Base-by-base conservation (phyloP, 257 asterid species). In the Ilex asprella region DNA sequence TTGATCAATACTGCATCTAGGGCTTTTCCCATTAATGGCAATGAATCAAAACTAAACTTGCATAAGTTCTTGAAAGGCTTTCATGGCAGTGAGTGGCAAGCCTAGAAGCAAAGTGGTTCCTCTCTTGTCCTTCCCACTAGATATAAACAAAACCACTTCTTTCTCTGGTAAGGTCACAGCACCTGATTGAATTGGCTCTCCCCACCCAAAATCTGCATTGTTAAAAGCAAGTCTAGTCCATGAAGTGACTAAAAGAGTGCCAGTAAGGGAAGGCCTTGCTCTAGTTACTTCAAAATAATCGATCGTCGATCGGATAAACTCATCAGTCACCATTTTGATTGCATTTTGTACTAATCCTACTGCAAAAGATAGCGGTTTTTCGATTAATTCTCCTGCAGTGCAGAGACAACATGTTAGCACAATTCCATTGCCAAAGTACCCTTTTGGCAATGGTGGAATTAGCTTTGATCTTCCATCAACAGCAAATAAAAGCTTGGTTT, bases 151-250 rank as follows among this genome's bases (percentile, higher is more conserved):
- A 16, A 49, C 55, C 44, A 61, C 47, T 55, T 68, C 67, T 39
- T 47, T 68, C 47, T 68, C 73, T 0, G 73, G 73, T 61, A 69
- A 62, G 29, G 63, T 41, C 30, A 69, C 68, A 2, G 59, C 39
- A 32, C 73, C 73, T 12, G 68, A 54, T 44, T 54, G 63, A 11
- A 49, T 53, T 0, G 73, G 68, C 63, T 32, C 54, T 43, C 73
- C 73, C 73, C 73, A 69, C 32, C 73, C 73, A 30, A 69, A 69
- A 56, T 69, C 73, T 4, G 63, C 61, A 27, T 68, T 58, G 30
- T 62, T 39, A 30, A 69, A 69, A 35, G 68, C 7, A 5, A 69
- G 68, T 49, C 47, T 61, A 13, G 68, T 31, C 73, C 73, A 69
- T 35, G 73, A 10, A 43, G 68, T 55, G 7, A 69, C 41, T 8